Base-by-base conservation (phyloP, 2,329 filamentous ascomycete genomes). In the Colletotrichum tropicale region DNA sequence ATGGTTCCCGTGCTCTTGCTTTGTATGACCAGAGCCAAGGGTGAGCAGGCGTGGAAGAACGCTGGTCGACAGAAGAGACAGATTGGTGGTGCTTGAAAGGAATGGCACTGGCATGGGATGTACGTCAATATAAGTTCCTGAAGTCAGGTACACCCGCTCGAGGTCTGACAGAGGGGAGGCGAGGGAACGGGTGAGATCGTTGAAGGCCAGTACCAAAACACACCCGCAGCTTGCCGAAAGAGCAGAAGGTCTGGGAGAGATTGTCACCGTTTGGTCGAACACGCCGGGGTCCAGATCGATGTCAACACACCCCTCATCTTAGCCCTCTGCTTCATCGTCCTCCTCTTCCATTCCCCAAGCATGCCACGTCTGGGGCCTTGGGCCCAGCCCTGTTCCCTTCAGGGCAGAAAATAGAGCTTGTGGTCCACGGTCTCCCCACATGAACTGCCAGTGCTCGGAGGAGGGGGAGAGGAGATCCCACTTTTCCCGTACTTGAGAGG, bases 51-150 rank as follows among this genome's bases (percentile, higher is more conserved):
- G 56, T 62, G 64, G 56, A 43, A 69, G 18, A 34, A 52, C 52
- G 56, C 66, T 34, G 24, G 38, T 64, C 38, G 68, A 38, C 28
- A 60, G 32, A 30, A 36, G 56, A 73, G 43, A 34, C 55, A 58
- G 43, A 65, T 36, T 60, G 68, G 64, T 30, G 13, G 64, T 52
- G 34, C 18, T 28, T 65, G 64, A 66, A 32, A 72, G 65, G 56
- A 60, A 64, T 65, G 74, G 61, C 32, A 66, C 74, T 76, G 74
- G 74, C 48, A 76, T 76, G 74, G 74, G 74, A 26, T 60, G 74
- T 76, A 74, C 74, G 74, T 76, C 74, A 76, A 76, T 76, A 76
- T 76, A 76, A 76, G 74, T 76, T 76, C 74, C 70, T 76, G 32
- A 69, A 69, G 56, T 69, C 74, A 76, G 74, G 74, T 55, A 76